A percentile compares a stretch with the other conserved stretches of the same genome.
phyloP scores from a whole-genome alignment of 2,329 filamentous ascomycete species.

The Verticillium klebahnii region DNA sequence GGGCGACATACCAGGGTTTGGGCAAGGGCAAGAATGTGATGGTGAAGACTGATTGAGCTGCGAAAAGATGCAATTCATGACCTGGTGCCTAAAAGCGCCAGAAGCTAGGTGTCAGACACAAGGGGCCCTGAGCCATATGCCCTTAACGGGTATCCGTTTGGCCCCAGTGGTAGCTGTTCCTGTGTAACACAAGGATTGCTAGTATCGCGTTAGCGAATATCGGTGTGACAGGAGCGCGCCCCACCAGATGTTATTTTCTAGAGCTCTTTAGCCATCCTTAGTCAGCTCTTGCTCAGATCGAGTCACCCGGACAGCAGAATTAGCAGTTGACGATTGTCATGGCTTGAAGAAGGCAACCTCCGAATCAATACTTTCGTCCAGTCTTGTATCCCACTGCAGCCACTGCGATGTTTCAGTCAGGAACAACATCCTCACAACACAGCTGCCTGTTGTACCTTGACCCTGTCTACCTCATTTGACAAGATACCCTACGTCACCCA shows the following conservation, averaged over 20 bases:
- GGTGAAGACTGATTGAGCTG: constrained; percentile 2
- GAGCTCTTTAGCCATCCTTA: not conserved
- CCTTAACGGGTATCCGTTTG: no score
- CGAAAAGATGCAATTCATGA: no score
- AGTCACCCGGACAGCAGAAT: not conserved
- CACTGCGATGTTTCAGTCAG: no score
- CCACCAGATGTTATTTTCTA: not conserved
- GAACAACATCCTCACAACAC: not conserved
- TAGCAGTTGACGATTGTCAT: not conserved
- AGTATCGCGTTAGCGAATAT: not conserved
- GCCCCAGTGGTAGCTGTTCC: no score
- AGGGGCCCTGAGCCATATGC: no score
- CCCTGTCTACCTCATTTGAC: not conserved
- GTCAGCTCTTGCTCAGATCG: not conserved
- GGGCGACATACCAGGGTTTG: constrained; percentile 4
- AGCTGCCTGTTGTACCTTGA: not conserved
- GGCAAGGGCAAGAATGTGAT: constrained; percentile 4
- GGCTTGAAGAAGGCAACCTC: not conserved
- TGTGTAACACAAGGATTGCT: no score
- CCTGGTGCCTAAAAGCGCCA: not conserved
- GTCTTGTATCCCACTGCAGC: not conserved
- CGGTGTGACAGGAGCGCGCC: not conserved
- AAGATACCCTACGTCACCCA: not conserved
- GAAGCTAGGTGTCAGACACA: not conserved
- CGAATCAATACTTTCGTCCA: no score